phyloP scores from a whole-genome alignment of 768 basidiomycete genomes.

The Naganishia randhawae region DNA sequence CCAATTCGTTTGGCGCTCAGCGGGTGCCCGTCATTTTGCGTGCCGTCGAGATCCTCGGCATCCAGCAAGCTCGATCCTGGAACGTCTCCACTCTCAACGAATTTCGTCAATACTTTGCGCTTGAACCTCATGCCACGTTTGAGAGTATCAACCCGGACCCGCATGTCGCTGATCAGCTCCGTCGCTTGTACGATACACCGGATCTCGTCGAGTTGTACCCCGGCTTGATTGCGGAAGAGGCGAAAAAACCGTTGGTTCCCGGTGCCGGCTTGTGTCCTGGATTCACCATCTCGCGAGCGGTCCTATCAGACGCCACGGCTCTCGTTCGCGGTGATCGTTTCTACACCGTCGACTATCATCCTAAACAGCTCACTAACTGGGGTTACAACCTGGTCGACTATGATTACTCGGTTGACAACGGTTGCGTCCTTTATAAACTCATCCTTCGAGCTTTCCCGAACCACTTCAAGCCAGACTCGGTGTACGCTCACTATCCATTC shows the following conservation, averaged over 20 bases:
- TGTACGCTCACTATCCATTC: neutral
- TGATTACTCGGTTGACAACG: neutral
- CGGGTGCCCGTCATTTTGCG: neutral
- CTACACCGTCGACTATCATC: neutral
- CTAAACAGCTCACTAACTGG: neutral
- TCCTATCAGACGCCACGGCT: neutral
- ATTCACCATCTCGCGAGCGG: neutral
- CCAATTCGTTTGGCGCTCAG: neutral
- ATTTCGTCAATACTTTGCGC: neutral
- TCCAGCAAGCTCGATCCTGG: neutral
- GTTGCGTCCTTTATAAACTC: neutral
- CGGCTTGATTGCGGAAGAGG: neutral
- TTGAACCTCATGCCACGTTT: neutral
- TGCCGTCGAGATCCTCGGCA: neutral
- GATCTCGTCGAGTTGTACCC: neutral
- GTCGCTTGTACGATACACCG: neutral
- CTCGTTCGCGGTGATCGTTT: neutral
- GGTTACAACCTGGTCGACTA: neutral
- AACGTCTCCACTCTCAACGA: neutral
- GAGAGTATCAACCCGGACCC: neutral
- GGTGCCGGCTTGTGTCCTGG: neutral
- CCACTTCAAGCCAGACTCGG: slow-evolving; percentile 3
- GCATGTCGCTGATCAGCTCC: neutral
- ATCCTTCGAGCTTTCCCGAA: slow-evolving; percentile 1
- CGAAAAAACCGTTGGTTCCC: neutral